Evolutionary conservation across 345 rosid species (phyloP), one percentile per base, ranked within the genome.

Genomic region (Brassica carinata): DNA sequence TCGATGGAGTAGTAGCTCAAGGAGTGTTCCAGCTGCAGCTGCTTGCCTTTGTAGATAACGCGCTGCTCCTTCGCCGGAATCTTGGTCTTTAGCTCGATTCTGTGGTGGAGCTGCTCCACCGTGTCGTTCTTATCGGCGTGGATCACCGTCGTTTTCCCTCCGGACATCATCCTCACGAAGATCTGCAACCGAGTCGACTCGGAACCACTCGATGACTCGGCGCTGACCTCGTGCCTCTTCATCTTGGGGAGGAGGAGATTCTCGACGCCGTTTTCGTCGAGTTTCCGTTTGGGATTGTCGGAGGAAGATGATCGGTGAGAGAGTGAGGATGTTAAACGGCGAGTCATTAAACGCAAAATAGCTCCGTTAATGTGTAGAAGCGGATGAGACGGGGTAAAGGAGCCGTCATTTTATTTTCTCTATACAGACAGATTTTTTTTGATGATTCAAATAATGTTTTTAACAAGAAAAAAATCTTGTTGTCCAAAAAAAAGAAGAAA

Each of bases 1-100:
- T 91, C 89, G 2, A 93, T 85, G 0, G 85, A 80, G 40, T 93
- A 96, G 38, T 90, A 86, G 2, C 89, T 85, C 8, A 96, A 82
- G 4, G 91, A 77, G 30, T 90, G 89, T 53, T 93, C 98, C 79
- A 78, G 80, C 89, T 88, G 94, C 1, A 96, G 87, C 88, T 96
- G 98, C 78, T 85, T 92, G 43, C 98, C 96, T 67, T 82, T 38
- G 15, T 93, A 92, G 79, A 96, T 87, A 9, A 93, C 40, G 62
- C 97, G 68, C 75, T 93, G 97, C 64, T 89, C 90, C 0, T 23
- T 74, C 45, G 82, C 79, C 15, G 98, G 96, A 71, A 95, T 91
- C 75, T 87, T 88, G 0, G 93, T 88, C 73, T 85, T 84, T 33
- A 5, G 43, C 23, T 82, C 81, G 15, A 93, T 86, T 23, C 86